These are phyloP conservation scores for Staphylotrichum longicolle DNA, from an alignment of 495 filamentous ascomycete genomes.

Conservation along the genomic window DNA sequence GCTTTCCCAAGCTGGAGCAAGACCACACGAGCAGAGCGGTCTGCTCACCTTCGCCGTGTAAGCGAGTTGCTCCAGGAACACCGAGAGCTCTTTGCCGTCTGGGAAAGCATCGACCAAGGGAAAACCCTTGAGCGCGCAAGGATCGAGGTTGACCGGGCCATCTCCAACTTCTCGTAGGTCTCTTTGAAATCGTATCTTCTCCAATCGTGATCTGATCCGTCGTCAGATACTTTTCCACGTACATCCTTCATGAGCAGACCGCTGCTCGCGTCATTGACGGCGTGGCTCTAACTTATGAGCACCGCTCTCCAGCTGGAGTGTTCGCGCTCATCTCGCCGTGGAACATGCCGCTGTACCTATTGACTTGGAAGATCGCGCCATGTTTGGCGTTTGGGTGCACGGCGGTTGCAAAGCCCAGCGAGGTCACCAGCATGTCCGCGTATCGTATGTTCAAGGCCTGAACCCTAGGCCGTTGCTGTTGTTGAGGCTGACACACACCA, in stretches of 20 bases:
- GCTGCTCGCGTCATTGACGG: slow-evolving; percentile 29
- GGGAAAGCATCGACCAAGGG: slow-evolving; percentile 35
- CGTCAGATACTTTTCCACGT: slow-evolving; percentile 31
- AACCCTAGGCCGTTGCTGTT: neutral
- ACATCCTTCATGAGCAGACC: slow-evolving; percentile 32
- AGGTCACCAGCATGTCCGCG: slow-evolving; percentile 43
- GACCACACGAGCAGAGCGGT: slow-evolving; percentile 25
- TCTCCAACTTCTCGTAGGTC: slow-evolving; percentile 32
- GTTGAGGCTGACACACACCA: slow-evolving; percentile 10
- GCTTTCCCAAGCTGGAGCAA: slow-evolving; percentile 32
- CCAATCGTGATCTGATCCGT: neutral
- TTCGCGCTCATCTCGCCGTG: slow-evolving; percentile 33
- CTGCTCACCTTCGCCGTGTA: slow-evolving; percentile 23
- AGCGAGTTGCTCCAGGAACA: slow-evolving; percentile 27
- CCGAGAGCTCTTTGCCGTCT: slow-evolving; percentile 32
- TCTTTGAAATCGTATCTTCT: neutral
- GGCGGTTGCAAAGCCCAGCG: slow-evolving; percentile 32
- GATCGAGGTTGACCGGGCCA: slow-evolving; percentile 30
- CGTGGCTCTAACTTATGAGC: slow-evolving; percentile 30
- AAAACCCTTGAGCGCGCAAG: slow-evolving; percentile 31
- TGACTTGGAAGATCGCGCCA: slow-evolving; percentile 34
- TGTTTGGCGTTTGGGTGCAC: slow-evolving; percentile 35
- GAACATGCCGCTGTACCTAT: slow-evolving; percentile 35
- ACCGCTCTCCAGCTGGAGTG: slow-evolving; percentile 31
- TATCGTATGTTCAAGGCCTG: slow-evolving; percentile 40